Evolutionary conservation across 2,329 filamentous ascomycete species (phyloP).

Genomic region (Chrysoporthe deuterocubensis): DNA sequence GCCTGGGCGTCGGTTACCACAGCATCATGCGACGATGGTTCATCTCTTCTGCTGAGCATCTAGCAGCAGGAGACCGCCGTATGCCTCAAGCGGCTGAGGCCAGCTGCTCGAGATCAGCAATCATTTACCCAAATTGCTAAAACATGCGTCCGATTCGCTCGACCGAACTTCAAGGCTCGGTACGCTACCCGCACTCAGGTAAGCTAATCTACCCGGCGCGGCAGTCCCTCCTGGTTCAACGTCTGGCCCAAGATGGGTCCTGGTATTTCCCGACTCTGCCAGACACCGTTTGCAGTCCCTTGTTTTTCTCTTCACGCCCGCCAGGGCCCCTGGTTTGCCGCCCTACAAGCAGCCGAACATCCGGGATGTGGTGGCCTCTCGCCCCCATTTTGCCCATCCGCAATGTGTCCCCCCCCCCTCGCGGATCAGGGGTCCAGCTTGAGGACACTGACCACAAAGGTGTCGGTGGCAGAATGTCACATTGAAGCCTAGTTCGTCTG

Average conservation of each 20-base stretch:
- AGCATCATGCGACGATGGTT: constrained; percentile 10
- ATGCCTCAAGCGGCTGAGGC: constrained; percentile 6
- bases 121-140: neutral
- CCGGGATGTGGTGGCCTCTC: neutral
- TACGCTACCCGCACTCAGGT: constrained; percentile 13
- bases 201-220: neutral
- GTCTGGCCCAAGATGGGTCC: constrained; percentile 1
- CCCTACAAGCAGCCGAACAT: neutral
- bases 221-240: constrained; percentile 5
- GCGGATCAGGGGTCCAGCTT: neutral
- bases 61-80: neutral
- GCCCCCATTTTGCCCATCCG: constrained; percentile 15
- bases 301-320: neutral
- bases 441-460: neutral
- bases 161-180: constrained; percentile 8
- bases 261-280: constrained; percentile 12
- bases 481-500: neutral
- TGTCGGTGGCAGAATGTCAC: constrained; percentile 2
- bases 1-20: neutral
- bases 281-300: neutral
- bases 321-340: neutral
- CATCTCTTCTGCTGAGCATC: neutral
- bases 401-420: neutral
- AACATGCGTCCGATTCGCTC: constrained; percentile 1
- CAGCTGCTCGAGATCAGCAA: neutral